phyloP scores from a whole-genome alignment of 805 yeast species.

The Suhomyces sp. region DNA sequence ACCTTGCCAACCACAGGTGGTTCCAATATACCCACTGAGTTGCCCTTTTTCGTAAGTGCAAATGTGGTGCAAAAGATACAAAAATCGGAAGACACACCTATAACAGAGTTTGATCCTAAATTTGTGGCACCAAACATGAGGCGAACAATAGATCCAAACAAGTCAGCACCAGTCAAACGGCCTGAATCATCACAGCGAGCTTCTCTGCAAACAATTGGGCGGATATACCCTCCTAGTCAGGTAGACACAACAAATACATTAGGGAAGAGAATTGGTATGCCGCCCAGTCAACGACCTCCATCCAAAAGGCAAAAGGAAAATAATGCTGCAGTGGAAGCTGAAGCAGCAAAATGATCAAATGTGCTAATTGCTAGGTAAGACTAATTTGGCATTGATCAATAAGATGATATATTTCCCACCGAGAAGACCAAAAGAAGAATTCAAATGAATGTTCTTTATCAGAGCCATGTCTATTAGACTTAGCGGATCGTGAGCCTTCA shows the following conservation, averaged over 20 bases:
- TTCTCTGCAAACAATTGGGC: neutral
- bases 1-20: too few relatives aligned
- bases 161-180: constrained; percentile 62
- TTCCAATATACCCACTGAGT: constrained; percentile 1
- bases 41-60: constrained; percentile 56
- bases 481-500: too few relatives aligned
- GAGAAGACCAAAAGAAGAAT: too few relatives aligned
- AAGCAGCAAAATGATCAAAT: too few relatives aligned
- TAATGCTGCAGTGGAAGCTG: too few relatives aligned
- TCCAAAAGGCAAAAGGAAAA: constrained; percentile 1
- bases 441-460: too few relatives aligned
- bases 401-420: too few relatives aligned
- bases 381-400: too few relatives aligned
- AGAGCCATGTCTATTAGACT: too few relatives aligned
- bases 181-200: too few relatives aligned
- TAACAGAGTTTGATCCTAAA: constrained; percentile 53
- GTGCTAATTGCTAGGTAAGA: too few relatives aligned
- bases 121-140: constrained; percentile 50
- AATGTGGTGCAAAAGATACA: constrained; percentile 45
- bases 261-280: constrained; percentile 8
- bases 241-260: neutral
- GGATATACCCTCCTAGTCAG: constrained; percentile 5
- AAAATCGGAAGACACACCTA: constrained; percentile 39
- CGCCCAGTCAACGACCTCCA: constrained; percentile 7
- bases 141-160: constrained; percentile 62